These are phyloP conservation scores for Paramecium tetraurelia DNA, from an alignment of 73 alveolate species.

Conservation along the genomic window DNA sequence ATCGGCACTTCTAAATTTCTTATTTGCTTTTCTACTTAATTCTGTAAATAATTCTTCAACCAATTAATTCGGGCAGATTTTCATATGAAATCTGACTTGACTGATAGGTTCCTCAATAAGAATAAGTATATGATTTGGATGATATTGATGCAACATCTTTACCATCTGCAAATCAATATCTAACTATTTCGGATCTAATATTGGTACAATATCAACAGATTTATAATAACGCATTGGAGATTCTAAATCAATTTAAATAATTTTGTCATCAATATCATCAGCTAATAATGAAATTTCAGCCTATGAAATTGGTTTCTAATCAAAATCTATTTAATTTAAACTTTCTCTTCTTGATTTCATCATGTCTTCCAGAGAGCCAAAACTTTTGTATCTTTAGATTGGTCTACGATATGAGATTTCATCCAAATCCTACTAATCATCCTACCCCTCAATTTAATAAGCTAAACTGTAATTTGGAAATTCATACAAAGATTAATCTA, in stretches of 20 bases:
- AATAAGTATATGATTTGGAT: not conserved
- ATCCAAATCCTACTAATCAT: not conserved
- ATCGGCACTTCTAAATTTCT: not conserved
- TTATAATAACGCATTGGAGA: not conserved
- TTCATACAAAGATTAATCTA: not conserved
- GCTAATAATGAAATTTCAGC: not conserved
- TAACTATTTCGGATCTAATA: not conserved
- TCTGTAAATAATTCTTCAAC: not conserved
- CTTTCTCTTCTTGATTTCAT: conserved; percentile 27
- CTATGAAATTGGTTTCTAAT: not conserved
- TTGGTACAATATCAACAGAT: not conserved
- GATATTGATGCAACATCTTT: not conserved
- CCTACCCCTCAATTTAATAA: not conserved
- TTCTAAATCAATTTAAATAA: conserved; percentile 10
- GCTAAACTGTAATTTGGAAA: conserved; percentile 35
- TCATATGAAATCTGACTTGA: not conserved
- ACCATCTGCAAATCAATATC: not conserved
- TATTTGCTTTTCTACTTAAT: not conserved
- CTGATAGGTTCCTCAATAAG: not conserved
- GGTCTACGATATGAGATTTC: not conserved
- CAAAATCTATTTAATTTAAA: not conserved
- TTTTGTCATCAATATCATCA: conserved; percentile 24
- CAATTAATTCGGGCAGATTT: not conserved
- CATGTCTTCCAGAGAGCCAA: not conserved
- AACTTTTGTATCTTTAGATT: conserved; percentile 2